Conservation (phyloP, 1,139 yeast species). For the Casaregolazyma suthepensis region DNA sequence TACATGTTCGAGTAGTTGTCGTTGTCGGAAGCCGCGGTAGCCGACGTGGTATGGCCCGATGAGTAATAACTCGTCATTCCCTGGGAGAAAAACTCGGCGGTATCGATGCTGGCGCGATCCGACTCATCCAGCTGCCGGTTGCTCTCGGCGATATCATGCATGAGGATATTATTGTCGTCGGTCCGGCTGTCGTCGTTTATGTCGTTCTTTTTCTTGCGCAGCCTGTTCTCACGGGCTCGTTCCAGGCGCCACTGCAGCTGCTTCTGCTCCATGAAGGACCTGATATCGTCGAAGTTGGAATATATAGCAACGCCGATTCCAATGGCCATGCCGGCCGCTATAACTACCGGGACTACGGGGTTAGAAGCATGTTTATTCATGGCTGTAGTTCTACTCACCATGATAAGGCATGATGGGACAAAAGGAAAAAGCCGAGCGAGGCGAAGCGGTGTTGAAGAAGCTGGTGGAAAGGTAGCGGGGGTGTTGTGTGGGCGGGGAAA, state of each 20-base stretch:
- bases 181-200: slow-evolving; percentile 4
- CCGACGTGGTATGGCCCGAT: slow-evolving; percentile 17
- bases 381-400: slow-evolving; percentile 12
- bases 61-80: slow-evolving; percentile 14
- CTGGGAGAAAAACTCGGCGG: slow-evolving; percentile 6
- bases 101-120: slow-evolving; percentile 6
- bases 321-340: slow-evolving; percentile 23
- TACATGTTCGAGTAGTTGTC: neutral
- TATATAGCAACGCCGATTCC: slow-evolving; percentile 25
- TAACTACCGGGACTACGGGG: slow-evolving; percentile 20
- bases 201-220: slow-evolving; percentile 1
- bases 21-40: neutral
- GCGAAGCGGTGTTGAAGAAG: neutral
- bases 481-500: neutral
- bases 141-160: slow-evolving; percentile 7
- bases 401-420: slow-evolving; percentile 17
- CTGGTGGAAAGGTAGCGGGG: neutral
- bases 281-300: slow-evolving; percentile 24
- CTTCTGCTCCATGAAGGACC: slow-evolving; percentile 18
- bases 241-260: slow-evolving; percentile 18
- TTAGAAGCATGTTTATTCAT: neutral
- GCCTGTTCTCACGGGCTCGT: slow-evolving; percentile 11
- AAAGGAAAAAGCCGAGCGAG: neutral
- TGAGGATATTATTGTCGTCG: slow-evolving; percentile 9
- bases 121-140: neutral